Percentiles rank a stretch among this genome's conserved stretches.
These are phyloP conservation scores for Ramaria sp. DNA, from an alignment of 768 basidiomycete genomes.

Conservation along the genomic window DNA sequence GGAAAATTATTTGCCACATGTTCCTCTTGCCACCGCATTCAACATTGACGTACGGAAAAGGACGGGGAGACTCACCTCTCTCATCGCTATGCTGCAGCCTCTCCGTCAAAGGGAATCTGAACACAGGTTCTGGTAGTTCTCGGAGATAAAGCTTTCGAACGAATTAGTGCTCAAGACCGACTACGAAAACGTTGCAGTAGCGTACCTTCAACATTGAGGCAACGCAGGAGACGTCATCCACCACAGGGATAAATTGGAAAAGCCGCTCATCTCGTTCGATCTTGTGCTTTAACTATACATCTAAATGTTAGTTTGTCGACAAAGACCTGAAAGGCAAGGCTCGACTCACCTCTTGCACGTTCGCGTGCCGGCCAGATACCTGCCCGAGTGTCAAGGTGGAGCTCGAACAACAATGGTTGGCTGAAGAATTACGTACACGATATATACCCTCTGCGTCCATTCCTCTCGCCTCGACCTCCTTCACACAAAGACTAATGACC, in stretches of 20 bases:
- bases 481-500: slow-evolving; percentile 70
- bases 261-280: slow-evolving; percentile 73
- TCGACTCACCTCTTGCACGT: slow-evolving; percentile 62
- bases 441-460: slow-evolving; percentile 75
- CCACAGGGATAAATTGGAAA: slow-evolving; percentile 60
- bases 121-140: slow-evolving; percentile 83
- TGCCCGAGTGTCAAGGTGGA: slow-evolving; percentile 17
- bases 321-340: neutral
- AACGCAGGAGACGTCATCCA: slow-evolving; percentile 76
- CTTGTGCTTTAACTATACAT: slow-evolving; percentile 63
- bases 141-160: slow-evolving; percentile 61
- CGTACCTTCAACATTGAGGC: slow-evolving; percentile 76
- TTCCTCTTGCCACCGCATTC: slow-evolving; percentile 36
- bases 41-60: neutral
- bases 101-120: slow-evolving; percentile 70
- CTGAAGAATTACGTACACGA: slow-evolving; percentile 34
- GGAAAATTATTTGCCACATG: slow-evolving; percentile 63
- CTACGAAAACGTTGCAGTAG: neutral
- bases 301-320: slow-evolving; percentile 4
- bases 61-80: slow-evolving; percentile 36
- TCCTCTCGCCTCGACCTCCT: slow-evolving; percentile 74
- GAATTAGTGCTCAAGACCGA: neutral
- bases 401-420: neutral
- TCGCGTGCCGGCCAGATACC: slow-evolving; percentile 79
- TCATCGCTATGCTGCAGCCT: slow-evolving; percentile 73